These are phyloP conservation scores for Mariannaea sp. DNA, from an alignment of 2,329 filamentous ascomycete species.

Conservation along the genomic window DNA sequence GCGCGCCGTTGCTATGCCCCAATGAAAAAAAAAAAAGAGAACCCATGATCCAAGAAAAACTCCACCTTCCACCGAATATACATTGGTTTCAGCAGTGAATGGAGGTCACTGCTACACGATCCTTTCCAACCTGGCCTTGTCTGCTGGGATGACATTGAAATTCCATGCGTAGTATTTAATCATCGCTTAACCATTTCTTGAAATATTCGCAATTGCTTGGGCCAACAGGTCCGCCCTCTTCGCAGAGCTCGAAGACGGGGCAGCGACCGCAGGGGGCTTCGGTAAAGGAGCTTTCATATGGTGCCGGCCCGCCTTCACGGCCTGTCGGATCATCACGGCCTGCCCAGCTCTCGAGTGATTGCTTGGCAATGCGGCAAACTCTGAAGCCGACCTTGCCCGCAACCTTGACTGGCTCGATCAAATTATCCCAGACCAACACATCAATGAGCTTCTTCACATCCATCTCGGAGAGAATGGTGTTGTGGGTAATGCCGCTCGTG, in stretches of 20 bases:
- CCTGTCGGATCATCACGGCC: conserved; percentile 45
- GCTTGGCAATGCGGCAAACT: conserved; percentile 55
- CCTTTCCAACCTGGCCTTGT: background rate
- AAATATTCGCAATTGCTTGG: conserved; percentile 93
- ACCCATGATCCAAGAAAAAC: conserved; percentile 28
- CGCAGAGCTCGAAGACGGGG: conserved; percentile 91
- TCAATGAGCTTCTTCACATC: conserved; percentile 88
- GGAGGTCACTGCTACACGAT: background rate
- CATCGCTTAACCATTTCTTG: conserved; percentile 73
- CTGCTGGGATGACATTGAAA: background rate
- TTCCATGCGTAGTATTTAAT: conserved; percentile 34
- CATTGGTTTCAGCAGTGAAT: background rate
- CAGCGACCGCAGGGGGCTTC: conserved; percentile 91
- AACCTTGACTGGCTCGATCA: conserved; percentile 69
- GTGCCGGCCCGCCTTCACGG: conserved; percentile 47
- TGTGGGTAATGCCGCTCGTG: conserved; percentile 70
- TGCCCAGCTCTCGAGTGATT: conserved; percentile 49
- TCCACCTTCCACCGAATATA: conserved; percentile 26
- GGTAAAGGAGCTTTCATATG: conserved; percentile 73
- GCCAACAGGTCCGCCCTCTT: conserved; percentile 87
- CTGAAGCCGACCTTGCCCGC: conserved; percentile 58
- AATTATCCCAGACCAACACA: conserved; percentile 86
- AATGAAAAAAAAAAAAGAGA: conserved; percentile 21
- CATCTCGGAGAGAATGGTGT: conserved; percentile 69
- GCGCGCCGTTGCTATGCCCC: conserved; percentile 35